Base-by-base conservation (phyloP, 768 basidiomycete species). In the Phylloporus sp. region DNA sequence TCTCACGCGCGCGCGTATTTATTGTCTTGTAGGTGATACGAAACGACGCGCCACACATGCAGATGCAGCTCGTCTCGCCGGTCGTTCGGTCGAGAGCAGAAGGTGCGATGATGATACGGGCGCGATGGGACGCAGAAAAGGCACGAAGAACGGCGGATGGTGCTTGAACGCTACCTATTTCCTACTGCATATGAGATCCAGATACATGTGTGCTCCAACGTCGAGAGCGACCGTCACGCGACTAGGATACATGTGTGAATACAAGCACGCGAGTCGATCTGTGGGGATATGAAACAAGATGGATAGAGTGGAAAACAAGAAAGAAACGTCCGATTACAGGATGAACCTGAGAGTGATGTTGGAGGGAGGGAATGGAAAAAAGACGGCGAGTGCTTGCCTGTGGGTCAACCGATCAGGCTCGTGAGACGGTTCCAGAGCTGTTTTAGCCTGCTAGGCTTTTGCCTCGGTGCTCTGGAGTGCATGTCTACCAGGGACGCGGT, bases 1-100 rank as follows among this genome's bases (percentile, higher is more conserved):
- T 41, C 23, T 28, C 15, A 3, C 15, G 9, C 23, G 22, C 33
- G 44, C 43, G 20, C 52, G 43, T 18, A 37, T 29, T 48, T 29
- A 42, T n/a, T 40, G 18, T 45, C 14, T 27, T 39, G 34, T 46
- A 94, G 92, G 92, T 95, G 26, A 95, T 96, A 51, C 88, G 92
- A 50, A 94, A 82, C 40, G 92, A 96, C 49, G 71, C 73, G 21
- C 73, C 81, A 38, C 77, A 83, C 48, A 59, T 82, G 36, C 76
- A 80, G 38, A 61, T 79, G 56, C 83, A 82, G 50, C 63, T 83
- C 27, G 62, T 78, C 18, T 61, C 77, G 4, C 75, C 84, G 9
- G 65, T 79, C 1, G 66, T 87, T 29, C 79, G 78, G 29, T 79
- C 86, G 34, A 78, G 78, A 62, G 69, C 75, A 22, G 84, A 89